Evolutionary conservation across 1,284 basidiomycete species (phyloP).

Genomic region (Meira miltonrushii): DNA sequence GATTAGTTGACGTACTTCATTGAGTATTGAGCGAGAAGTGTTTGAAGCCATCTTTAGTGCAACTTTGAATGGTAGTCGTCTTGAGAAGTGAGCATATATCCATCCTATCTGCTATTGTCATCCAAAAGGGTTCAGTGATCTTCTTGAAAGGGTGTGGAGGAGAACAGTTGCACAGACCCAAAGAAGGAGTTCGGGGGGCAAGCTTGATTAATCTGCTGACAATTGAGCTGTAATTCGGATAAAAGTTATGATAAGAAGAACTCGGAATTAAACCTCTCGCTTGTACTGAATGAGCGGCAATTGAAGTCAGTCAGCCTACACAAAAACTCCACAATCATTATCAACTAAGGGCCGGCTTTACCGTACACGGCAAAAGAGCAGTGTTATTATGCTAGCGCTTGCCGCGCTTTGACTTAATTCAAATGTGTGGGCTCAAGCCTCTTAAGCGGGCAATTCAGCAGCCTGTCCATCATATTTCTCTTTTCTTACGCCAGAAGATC

Average conservation of each 20-base stretch:
- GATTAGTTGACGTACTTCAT: constrained; percentile 65
- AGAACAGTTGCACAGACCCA: not conserved
- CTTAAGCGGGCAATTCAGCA: too few relatives aligned
- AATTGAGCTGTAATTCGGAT: not conserved
- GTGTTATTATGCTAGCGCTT: too few relatives aligned
- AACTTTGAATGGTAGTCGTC: not conserved
- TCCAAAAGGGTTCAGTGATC: not conserved
- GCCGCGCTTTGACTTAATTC: too few relatives aligned
- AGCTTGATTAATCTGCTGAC: not conserved
- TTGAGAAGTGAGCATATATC: too few relatives aligned
- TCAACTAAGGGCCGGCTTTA: too few relatives aligned
- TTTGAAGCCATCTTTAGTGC: not conserved
- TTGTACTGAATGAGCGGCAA: not conserved
- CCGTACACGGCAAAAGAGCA: too few relatives aligned
- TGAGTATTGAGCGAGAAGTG: constrained; percentile 1
- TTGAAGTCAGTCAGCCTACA: too few relatives aligned
- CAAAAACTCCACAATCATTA: too few relatives aligned
- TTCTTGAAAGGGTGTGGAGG: not conserved
- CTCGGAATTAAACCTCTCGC: not conserved
- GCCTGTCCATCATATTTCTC: too few relatives aligned
- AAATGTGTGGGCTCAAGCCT: too few relatives aligned
- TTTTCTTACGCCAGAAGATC: too few relatives aligned
- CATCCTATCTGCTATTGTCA: too few relatives aligned
- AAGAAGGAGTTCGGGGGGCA: not conserved
- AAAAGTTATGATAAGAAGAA: not conserved